These are phyloP conservation scores for Phytophthora litchii DNA, from an alignment of 352 stramenopile genomes.

Conservation along the genomic window DNA sequence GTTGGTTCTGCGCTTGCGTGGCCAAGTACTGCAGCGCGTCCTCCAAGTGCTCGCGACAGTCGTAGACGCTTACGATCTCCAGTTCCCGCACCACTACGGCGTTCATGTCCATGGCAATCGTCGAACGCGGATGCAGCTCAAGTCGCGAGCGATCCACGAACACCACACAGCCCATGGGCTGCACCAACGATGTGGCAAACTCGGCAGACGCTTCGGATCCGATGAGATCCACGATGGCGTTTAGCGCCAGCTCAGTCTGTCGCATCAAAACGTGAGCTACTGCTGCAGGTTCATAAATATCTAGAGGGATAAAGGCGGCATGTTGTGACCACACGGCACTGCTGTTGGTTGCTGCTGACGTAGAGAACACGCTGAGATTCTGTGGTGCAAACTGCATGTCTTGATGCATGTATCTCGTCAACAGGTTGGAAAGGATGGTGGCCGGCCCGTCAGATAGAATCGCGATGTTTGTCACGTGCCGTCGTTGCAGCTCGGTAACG, in stretches of 20 bases:
- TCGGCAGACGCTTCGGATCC: slow-evolving; percentile 44
- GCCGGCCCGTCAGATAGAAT: slow-evolving; percentile 29
- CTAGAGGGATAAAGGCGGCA: slow-evolving; percentile 36
- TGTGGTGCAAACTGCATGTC: slow-evolving; percentile 17
- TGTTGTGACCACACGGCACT: slow-evolving; percentile 21
- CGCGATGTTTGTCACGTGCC: slow-evolving; percentile 32
- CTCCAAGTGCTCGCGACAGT: slow-evolving; percentile 37
- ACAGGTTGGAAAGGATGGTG: slow-evolving; percentile 35
- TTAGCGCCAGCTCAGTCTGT: slow-evolving; percentile 38
- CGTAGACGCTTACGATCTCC: slow-evolving; percentile 42
- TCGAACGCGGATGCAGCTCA: slow-evolving; percentile 31
- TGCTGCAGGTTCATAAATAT: slow-evolving; percentile 41
- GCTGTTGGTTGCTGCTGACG: slow-evolving; percentile 10
- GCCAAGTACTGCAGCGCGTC: slow-evolving; percentile 55
- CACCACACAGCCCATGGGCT: slow-evolving; percentile 55
- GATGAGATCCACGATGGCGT: slow-evolving; percentile 63
- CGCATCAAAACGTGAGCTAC: slow-evolving; percentile 24
- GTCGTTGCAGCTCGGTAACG: slow-evolving; percentile 30
- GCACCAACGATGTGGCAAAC: slow-evolving; percentile 48
- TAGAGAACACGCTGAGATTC: slow-evolving; percentile 42
- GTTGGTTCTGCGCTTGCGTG: slow-evolving; percentile 18
- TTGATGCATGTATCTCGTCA: slow-evolving; percentile 41
- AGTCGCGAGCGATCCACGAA: slow-evolving; percentile 43
- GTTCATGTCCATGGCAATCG: slow-evolving; percentile 71
- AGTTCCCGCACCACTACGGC: slow-evolving; percentile 73